Conservation (phyloP, 2,329 filamentous ascomycete species). For the Alternaria sp. region DNA sequence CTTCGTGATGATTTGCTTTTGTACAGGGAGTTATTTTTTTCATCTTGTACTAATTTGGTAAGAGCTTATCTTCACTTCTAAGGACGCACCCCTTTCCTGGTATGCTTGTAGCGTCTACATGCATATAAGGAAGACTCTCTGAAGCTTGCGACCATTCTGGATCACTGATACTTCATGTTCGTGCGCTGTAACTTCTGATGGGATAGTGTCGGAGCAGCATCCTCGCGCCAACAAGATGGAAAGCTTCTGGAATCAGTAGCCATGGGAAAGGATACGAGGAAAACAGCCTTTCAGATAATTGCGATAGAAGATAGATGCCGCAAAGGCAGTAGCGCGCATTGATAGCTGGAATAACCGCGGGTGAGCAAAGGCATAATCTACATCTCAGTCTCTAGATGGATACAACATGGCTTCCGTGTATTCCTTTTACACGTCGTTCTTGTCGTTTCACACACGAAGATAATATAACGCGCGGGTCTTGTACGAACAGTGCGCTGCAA, state of each 20-base stretch:
- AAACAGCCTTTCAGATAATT: not conserved
- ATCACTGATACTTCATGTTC: fast-evolving
- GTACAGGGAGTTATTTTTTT: not conserved
- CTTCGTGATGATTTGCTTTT: not conserved
- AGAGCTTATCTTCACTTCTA: not conserved
- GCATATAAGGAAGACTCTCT: too few relatives aligned
- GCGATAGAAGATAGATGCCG: not conserved
- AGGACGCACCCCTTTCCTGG: too few relatives aligned
- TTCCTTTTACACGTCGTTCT: not conserved
- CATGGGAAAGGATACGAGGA: too few relatives aligned
- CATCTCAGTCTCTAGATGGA: not conserved
- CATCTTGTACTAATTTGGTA: not conserved
- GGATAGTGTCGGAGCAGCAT: not conserved
- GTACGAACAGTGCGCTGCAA: not conserved
- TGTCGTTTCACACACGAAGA: not conserved
- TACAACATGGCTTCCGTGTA: not conserved
- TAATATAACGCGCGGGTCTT: too few relatives aligned
- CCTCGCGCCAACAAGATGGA: not conserved
- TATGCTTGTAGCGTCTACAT: too few relatives aligned
- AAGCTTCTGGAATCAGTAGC: not conserved
- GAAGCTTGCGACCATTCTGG: not conserved
- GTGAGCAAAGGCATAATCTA: not conserved
- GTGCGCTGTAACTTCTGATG: not conserved
- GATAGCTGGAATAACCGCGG: not conserved
- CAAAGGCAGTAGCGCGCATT: not conserved